A percentile compares a stretch with the other conserved stretches of the same genome.
Evolutionary conservation across 345 rosid genomes (phyloP).

Genomic region (Euphorbia tirucalli): DNA sequence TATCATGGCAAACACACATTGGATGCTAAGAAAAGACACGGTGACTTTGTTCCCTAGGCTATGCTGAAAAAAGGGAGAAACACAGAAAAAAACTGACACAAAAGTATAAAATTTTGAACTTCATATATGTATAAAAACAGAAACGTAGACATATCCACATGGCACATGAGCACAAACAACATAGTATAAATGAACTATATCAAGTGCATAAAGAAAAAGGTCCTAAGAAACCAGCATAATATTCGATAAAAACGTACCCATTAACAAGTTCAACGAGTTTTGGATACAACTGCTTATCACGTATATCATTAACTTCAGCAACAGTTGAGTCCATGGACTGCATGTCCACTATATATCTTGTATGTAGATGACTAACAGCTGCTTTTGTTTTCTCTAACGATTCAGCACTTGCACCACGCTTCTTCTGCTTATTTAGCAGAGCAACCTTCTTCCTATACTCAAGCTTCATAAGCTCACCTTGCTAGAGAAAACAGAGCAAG

Average conservation of each 20-base stretch:
- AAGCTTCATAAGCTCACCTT: conserved; percentile 93
- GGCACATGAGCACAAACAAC: background rate
- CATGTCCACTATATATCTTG: conserved; percentile 95
- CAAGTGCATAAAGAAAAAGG: background rate
- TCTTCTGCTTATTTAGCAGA: conserved; percentile 72
- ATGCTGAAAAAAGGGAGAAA: background rate
- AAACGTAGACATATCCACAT: background rate
- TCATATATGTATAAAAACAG: background rate
- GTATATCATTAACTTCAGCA: conserved; percentile 79
- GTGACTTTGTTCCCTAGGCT: background rate
- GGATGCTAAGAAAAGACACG: background rate
- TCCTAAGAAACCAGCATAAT: background rate
- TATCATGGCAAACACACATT: background rate
- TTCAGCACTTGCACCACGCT: conserved; percentile 67
- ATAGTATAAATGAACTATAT: background rate
- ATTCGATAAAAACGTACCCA: conserved; percentile 48
- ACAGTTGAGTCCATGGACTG: conserved; percentile 97
- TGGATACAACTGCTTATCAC: conserved; percentile 85
- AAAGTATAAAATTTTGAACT: too few relatives aligned
- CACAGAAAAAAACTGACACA: background rate
- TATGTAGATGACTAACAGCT: conserved; percentile 86
- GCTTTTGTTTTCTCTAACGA: conserved; percentile 94
- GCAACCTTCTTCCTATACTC: conserved; percentile 84
- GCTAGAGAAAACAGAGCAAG: conserved; percentile 44
- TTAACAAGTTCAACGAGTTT: conserved; percentile 69